Evolutionary conservation across 2,329 filamentous ascomycete genomes (phyloP), one percentile per base, ranked within the genome.

Genomic region (Colletotrichum caudatum): DNA sequence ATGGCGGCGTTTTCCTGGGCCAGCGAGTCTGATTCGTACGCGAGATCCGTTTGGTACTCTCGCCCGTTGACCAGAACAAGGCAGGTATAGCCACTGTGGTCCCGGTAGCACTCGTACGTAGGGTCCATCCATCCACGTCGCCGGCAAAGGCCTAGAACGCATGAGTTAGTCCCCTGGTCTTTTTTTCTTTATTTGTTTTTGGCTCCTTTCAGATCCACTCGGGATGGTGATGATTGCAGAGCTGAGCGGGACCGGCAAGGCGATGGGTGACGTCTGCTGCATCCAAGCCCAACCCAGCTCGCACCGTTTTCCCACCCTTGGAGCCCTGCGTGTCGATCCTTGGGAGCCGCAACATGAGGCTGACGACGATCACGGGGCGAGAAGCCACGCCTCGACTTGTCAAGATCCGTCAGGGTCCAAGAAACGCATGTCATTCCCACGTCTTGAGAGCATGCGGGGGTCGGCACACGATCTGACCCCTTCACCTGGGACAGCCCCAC

Each of bases 1-100:
- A 97, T 97, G 72, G 95, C 95, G 35, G 95, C 95, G 78, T 95
- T 96, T 82, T 98, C 95, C 79, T 94, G 93, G 58, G 95, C 95
- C 75, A 97, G 87, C 60, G 89, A 86, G 80, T 95, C 93, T 74
- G 92, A 93, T 80, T 93, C 91, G 84, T 96, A 97, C 74, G 92
- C 89, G 48, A 93, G 88, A 81, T 97, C 94, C 54, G 95, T 97
- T 81, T 95, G 94, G 84, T 98, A 98, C 85, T 97, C 94, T 79
- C 95, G 93, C 77, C 97, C 97, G 85, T 98, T 98, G 80, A 98
- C 95, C 74, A 96, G 89, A 69, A 97, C 95, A 70, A 94, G 91
- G 85, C 95, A 98, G 71, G 92, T 94, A 82, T 92, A 97, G 79
- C 95, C 95, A 77, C 86, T 89, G 75, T 87, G 84, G 78, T 91